Conservation (phyloP, 345 rosid genomes). For the Mallotus nudiflorus region DNA sequence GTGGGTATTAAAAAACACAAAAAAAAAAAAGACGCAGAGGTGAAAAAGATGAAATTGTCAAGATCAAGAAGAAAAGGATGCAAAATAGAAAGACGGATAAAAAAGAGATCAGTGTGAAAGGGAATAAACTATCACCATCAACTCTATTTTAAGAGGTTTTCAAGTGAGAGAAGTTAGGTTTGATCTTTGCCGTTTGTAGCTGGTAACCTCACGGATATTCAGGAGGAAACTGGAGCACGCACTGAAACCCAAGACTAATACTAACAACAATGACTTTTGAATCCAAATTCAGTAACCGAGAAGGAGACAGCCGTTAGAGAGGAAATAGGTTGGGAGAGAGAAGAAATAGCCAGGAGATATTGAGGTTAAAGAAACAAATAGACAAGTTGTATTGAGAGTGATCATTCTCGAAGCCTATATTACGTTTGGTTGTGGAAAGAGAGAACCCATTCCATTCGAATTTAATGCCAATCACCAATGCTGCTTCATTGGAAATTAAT, state of each 20-base stretch:
- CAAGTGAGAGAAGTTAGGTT: not conserved
- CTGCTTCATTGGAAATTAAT: no score
- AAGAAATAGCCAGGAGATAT: not conserved
- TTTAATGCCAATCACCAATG: not conserved
- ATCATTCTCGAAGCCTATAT: not conserved
- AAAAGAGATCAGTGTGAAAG: constrained; percentile 47
- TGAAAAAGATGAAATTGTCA: constrained; percentile 10
- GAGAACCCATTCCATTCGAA: not conserved
- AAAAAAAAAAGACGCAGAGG: constrained; percentile 8
- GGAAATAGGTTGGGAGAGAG: not conserved
- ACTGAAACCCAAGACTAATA: constrained; percentile 15
- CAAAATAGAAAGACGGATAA: constrained; percentile 27
- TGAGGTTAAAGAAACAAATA: not conserved
- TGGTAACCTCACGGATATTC: constrained; percentile 10
- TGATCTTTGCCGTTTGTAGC: constrained; percentile 4
- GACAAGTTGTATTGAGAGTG: not conserved
- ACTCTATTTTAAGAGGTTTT: not conserved
- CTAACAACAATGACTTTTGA: not conserved
- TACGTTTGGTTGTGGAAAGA: not conserved
- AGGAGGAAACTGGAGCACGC: constrained; percentile 20
- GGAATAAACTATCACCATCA: constrained; percentile 74
- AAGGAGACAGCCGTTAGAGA: not conserved
- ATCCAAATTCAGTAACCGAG: not conserved
- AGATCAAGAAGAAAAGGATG: constrained; percentile 28
- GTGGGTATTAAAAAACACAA: no score